Base-by-base conservation (phyloP, 352 stramenopile species). In the Pythium oligandrum region DNA sequence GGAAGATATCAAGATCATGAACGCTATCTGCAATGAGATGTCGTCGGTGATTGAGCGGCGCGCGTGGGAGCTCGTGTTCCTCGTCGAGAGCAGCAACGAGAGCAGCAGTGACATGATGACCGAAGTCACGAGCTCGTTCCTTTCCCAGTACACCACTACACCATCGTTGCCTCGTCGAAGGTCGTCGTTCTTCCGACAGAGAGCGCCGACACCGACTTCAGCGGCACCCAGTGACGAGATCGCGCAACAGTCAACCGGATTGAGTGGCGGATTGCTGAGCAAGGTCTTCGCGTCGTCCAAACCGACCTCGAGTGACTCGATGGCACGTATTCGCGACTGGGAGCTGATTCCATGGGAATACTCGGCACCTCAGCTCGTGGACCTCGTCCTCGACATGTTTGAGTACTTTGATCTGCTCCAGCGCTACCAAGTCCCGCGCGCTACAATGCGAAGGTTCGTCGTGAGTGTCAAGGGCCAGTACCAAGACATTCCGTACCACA, bases 401-500 rank as follows among this genome's bases (percentile, higher is more conserved):
- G 68, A 83, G 47, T 69, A 76, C 34, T 80, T 86, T 44, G 71
- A 88, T 33, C 44, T 95, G 11, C 68, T 85, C 63, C 55, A 74
- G 40, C 66, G 64, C 17, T 94, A 87, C 51, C 58, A 70, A 11
- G 65, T 95, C 4, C 63, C 61, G 3, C 61, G 63, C 40, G 62
- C 73, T 26, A 93, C 75, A 8, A 64, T 93, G 40, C 73, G 75
- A 11, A 69, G 75, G 17, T 93, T 93, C 44, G 42, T 90, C 44
- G 66, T 82, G 12, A 69, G 71, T 35, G 75, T 95, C 32, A 79
- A 85, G 55, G 66, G 59, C 6, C 72, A 87, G 59, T 95, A 95
- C 57, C 78, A 80, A 10, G 79, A 90, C 36, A 82, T 90, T 43
- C 78, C 83, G 51, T 95, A 93, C 54, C 85, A 95, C 73, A 95